phyloP scores from a whole-genome alignment of 441 rosid species.

The Adansonia madagascariensis region DNA sequence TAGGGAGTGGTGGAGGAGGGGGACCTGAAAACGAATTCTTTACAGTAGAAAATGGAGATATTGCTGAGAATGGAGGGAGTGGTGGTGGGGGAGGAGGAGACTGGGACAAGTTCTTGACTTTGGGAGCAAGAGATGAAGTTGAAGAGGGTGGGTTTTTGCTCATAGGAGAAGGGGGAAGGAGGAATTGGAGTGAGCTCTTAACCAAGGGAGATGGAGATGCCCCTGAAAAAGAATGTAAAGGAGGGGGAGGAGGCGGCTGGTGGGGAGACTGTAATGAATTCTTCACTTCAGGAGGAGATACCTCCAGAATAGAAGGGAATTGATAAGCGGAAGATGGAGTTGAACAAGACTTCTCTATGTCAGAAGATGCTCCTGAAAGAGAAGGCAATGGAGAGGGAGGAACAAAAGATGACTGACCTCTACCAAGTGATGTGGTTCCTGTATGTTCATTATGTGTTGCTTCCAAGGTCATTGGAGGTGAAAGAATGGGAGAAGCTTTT shows the following conservation, averaged over 20 bases:
- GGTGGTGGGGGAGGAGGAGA: slow-evolving; percentile 40
- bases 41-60: slow-evolving; percentile 34
- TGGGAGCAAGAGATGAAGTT: slow-evolving; percentile 29
- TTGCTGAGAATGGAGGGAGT: slow-evolving; percentile 22
- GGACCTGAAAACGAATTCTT: slow-evolving; percentile 39
- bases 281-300: slow-evolving; percentile 10
- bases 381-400: slow-evolving; percentile 22
- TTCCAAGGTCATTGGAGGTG: slow-evolving; percentile 21
- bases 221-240: slow-evolving; percentile 27
- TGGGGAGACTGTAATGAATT: slow-evolving; percentile 24
- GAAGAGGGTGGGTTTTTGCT: slow-evolving; percentile 29
- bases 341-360: slow-evolving; percentile 8
- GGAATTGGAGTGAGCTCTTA: slow-evolving; percentile 32
- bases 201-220: slow-evolving; percentile 27
- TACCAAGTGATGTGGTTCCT: slow-evolving; percentile 17
- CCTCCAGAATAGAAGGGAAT: slow-evolving; percentile 22
- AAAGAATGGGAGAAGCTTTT: slow-evolving; percentile 23
- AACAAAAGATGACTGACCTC: slow-evolving; percentile 20
- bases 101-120: slow-evolving; percentile 36
- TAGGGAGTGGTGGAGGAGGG: slow-evolving; percentile 41
- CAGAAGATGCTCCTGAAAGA: slow-evolving; percentile 21
- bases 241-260: not conserved
- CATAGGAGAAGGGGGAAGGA: slow-evolving; percentile 15
- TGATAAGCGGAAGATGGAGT: slow-evolving; percentile 14
- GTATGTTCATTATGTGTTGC: slow-evolving; percentile 22